Conservation (phyloP, 208 protist genomes). For the Wallacemonas sp. region DNA sequence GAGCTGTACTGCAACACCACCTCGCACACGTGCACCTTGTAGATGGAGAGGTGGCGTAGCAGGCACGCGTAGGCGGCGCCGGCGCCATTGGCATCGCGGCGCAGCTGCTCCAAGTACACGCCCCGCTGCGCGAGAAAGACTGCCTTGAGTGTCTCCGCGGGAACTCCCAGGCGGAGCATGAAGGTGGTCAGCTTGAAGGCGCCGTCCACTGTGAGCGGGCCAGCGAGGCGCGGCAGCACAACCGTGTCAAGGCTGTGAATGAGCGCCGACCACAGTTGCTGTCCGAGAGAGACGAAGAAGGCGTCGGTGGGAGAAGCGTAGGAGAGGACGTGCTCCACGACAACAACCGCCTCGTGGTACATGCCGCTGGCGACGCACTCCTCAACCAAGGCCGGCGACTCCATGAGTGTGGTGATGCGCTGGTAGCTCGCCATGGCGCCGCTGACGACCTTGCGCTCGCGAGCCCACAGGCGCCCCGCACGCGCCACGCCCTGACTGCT, state of each 20-base stretch:
- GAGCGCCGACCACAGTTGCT: conserved; percentile 34
- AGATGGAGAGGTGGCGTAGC: conserved; percentile 59
- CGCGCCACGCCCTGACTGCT: conserved; percentile 42
- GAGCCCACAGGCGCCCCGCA: conserved; percentile 62
- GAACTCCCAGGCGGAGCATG: conserved; percentile 50
- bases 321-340: conserved; percentile 68
- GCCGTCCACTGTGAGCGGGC: conserved; percentile 56
- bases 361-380: conserved; percentile 74
- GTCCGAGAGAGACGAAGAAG: conserved; percentile 33
- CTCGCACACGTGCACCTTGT: conserved; percentile 81
- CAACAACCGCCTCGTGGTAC: conserved; percentile 78
- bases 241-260: conserved; percentile 34
- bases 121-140: conserved; percentile 62
- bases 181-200: conserved; percentile 72
- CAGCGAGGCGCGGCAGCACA: conserved; percentile 65
- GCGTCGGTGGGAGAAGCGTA: conserved; percentile 30
- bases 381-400: conserved; percentile 60
- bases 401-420: conserved; percentile 69
- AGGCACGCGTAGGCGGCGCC: conserved; percentile 58
- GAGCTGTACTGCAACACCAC: conserved; percentile 70
- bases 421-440: conserved; percentile 56
- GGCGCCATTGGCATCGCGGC: conserved; percentile 46
- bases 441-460: conserved; percentile 48
- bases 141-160: conserved; percentile 26
- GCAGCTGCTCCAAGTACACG: conserved; percentile 40